Conservation (phyloP, 805 yeast species). For the Candida anglica region DNA sequence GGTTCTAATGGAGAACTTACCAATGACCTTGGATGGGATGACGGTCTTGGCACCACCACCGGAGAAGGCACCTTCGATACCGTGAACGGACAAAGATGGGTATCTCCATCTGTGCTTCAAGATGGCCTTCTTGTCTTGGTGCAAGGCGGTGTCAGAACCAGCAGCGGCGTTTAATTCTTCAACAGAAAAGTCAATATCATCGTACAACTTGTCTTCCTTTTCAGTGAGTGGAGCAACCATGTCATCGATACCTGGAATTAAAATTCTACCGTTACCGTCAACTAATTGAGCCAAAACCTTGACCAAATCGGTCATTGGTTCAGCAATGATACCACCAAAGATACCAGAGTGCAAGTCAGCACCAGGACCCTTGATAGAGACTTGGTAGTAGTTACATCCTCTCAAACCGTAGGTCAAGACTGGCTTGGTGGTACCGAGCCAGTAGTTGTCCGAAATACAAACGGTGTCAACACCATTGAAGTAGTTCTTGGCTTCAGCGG, state of each 20-base stretch:
- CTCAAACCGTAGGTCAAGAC: conserved; percentile 96
- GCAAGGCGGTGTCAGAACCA: conserved; percentile 81
- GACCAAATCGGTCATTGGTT: conserved; percentile 92
- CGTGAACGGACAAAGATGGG: conserved; percentile 94
- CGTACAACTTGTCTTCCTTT: conserved; percentile 74
- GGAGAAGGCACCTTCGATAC: conserved; percentile 95
- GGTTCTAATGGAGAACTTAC: conserved; percentile 95
- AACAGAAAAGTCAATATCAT: conserved; percentile 78
- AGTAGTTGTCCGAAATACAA: conserved; percentile 94
- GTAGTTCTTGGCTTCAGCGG: conserved; percentile 70
- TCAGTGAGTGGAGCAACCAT: conserved; percentile 94
- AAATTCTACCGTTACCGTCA: conserved; percentile 74
- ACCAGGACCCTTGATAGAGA: conserved; percentile 81
- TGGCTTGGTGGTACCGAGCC: conserved; percentile 97
- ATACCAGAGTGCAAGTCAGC: conserved; percentile 98
- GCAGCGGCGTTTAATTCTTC: conserved; percentile 84
- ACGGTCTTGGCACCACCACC: conserved; percentile 97
- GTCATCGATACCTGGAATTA: conserved; percentile 83
- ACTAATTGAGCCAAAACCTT: conserved; percentile 76
- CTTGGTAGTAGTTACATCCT: conserved; percentile 92
- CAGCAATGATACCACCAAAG: conserved; percentile 96
- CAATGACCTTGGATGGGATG: conserved; percentile 89
- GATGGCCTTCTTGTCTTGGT: conserved; percentile 74
- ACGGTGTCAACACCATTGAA: conserved; percentile 91
- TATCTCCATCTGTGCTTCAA: conserved; percentile 98